Evolutionary conservation across 352 stramenopile species (phyloP), one percentile per base, ranked within the genome.

Genomic region (Peronosclerospora sorghi): DNA sequence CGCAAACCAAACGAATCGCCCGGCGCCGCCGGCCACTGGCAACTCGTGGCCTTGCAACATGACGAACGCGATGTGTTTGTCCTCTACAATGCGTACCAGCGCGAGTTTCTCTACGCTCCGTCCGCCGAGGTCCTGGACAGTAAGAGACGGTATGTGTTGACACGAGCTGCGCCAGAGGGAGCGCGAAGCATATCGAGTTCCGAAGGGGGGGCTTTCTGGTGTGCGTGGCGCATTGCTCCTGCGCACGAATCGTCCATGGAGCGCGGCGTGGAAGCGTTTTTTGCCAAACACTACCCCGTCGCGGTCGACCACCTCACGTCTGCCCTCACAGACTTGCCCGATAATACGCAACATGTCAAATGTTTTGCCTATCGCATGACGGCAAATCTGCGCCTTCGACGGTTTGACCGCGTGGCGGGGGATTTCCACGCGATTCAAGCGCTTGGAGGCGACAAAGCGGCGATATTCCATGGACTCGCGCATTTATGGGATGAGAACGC

Each of bases 291-390:
- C 8, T 87, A 83, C 35, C 58, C 69, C 0, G 39, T 64, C 1
- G 72, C 72, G 1, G 74, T 87, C 8, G 62, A 69, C 32, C 40
- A 75, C 24, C 35, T 84, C 28, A 69, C 69, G 8, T 37, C 56
- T 15, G 72, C 62, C 26, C 49, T 83, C 4, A 27, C 58, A 4
- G 56, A 77, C 19, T 40, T 72, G 32, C 58, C 69, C 4, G 74
- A 84, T 36, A 74, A 78, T 24, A 80, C 69, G 0, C 62, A 82
- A 47, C 65, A 83, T 48, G 74, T 87, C 19, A 83, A 82, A 37
- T 84, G 71, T 38, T 84, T 80, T 48, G 65, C 72, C 0, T 86
- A 86, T 51, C 63, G 74, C 8, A 84, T 86, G 74, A 72, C 67
- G 4, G 68, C 71, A 26, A 84, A 86, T 35, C 37, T 86, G 15